Conservation (phyloP, 805 yeast genomes). For the Candida argentea region DNA sequence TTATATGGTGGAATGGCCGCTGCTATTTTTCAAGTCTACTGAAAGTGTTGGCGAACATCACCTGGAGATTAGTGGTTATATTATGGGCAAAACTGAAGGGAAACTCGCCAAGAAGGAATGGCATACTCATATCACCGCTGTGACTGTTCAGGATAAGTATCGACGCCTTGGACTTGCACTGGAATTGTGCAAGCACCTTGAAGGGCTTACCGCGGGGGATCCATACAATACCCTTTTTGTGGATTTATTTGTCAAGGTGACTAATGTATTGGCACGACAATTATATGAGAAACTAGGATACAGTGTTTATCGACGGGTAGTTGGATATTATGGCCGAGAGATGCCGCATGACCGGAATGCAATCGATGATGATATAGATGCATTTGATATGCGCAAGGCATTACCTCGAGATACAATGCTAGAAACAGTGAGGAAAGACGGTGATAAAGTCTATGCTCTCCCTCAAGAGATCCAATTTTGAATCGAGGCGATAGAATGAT, state of each 20-base stretch:
- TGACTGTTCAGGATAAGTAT: conserved; percentile 75
- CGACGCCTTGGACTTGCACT: conserved; percentile 83
- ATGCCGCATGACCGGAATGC: conserved; percentile 38
- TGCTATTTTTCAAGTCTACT: conserved; percentile 69
- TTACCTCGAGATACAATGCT: conserved; percentile 45
- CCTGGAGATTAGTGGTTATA: conserved; percentile 48
- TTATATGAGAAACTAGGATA: conserved; percentile 85
- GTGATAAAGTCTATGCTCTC: conserved; percentile 46
- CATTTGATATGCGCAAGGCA: conserved; percentile 75
- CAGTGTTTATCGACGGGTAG: conserved; percentile 73
- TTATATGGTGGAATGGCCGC: conserved; percentile 81
- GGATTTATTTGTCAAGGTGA: conserved; percentile 86
- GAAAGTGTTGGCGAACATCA: conserved; percentile 20
- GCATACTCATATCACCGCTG: conserved; percentile 97
- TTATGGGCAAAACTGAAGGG: conserved; percentile 98
- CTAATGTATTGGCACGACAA: conserved; percentile 68
- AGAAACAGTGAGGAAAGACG: conserved; percentile 50
- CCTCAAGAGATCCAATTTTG: conserved; percentile 61
- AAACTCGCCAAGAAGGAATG: conserved; percentile 54
- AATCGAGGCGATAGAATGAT: conserved; percentile 1
- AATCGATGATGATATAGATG: conserved; percentile 64
- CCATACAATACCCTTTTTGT: conserved; percentile 77
- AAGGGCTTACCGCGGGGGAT: conserved; percentile 54
- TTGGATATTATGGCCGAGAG: conserved; percentile 68
- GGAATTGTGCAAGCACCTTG: conserved; percentile 62